Evolutionary conservation across 805 yeast genomes (phyloP), one percentile per base, ranked within the genome.

Genomic region (Metschnikowia chrysomelidarum): DNA sequence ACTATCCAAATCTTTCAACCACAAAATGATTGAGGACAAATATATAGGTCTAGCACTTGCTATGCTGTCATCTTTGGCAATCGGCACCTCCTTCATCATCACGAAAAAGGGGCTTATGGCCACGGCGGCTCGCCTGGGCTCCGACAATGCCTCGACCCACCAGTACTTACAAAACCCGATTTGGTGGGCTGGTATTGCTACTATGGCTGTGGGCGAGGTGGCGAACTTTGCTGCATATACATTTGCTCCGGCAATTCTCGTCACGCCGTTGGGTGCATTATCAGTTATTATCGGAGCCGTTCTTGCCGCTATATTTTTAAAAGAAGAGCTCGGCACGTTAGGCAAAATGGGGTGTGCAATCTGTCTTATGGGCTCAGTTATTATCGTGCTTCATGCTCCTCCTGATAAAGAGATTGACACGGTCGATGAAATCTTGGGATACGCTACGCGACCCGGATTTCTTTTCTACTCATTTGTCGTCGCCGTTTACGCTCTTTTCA

Each of bases 221-320:
- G 95, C 96, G 39, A 87, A 87, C 56, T 87, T 87, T 56, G 96
- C 96, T 3, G 96, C 96, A 0, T 87, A 87, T 56, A 87, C 96
- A 2, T 87, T 87, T 71, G 96, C 96, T 0, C 96, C 96, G 3
- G 94, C 96, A 1, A 84, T 88, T 45, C 62, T 87, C 49, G 96
- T 87, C 26, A 87, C 96, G 4, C 96, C 96, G 5, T 67, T 87
- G 36, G 96, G 96, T 9, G 96, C 96, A 0, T 66, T 87, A 18
- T 79, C 89, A 6, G 96, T 87, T 16, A 85, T 87, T 45, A 87
- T 87, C 42, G 96, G 96, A 11, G 95, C 96, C 2, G 87, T 87
- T 5, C 67, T 87, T 44, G 96, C 96, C 1, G 82, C 95, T 3
- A 57, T 87, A 3, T 87, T 87, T 53, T 66, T 87, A 46, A 82